These are phyloP conservation scores for Dipteronia dyeriana DNA, from an alignment of 345 rosid genomes.

Conservation along the genomic window DNA sequence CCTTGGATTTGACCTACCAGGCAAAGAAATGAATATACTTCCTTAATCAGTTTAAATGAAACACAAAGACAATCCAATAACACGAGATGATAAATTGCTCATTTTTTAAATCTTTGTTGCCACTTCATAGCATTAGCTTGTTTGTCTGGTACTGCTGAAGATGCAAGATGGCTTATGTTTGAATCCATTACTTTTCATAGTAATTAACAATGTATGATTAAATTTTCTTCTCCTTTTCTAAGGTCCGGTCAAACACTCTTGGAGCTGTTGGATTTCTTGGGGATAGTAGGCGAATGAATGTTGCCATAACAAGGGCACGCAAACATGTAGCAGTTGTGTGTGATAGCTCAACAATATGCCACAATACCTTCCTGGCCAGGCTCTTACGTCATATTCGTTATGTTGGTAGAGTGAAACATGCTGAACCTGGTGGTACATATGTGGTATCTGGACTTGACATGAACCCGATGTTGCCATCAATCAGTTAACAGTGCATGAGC, in stretches of 20 bases:
- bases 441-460: slow-evolving; percentile 90
- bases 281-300: slow-evolving; percentile 89
- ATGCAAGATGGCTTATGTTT: too few species aligned
- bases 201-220: too few species aligned
- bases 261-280: slow-evolving; percentile 97
- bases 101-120: too few species aligned
- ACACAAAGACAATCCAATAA: too few species aligned
- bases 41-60: too few species aligned
- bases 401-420: slow-evolving; percentile 85
- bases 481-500: slow-evolving; percentile 38
- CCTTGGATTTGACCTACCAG: too few species aligned
- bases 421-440: slow-evolving; percentile 74
- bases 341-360: slow-evolving; percentile 96
- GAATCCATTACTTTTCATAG: too few species aligned
- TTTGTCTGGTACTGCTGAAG: too few species aligned
- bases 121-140: too few species aligned
- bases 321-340: slow-evolving; percentile 88
- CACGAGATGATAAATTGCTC: too few species aligned
- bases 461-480: slow-evolving; percentile 88
- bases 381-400: slow-evolving; percentile 86
- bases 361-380: slow-evolving; percentile 88
- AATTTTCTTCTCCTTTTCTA: neutral
- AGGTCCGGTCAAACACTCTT: slow-evolving; percentile 85
- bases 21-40: too few species aligned
- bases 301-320: slow-evolving; percentile 86